Evolutionary conservation across 108 stramenopile species (phyloP), one percentile per base, ranked within the genome.

Genomic region (Stephanodiscus triporus): DNA sequence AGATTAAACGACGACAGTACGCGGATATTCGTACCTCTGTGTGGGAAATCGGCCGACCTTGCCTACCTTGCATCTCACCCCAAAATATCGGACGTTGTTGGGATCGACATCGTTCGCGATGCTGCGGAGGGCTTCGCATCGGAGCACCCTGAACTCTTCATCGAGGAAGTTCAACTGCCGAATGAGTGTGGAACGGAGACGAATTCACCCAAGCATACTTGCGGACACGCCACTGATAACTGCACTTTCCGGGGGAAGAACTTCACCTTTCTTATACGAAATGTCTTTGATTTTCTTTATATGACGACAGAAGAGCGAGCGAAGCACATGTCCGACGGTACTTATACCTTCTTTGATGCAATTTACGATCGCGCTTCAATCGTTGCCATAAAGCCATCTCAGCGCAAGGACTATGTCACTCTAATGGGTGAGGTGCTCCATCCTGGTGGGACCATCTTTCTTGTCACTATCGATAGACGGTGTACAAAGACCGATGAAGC

Each of bases 31-130:
- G 88, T 95, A 27, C 94, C 94, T n/a, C 81, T 95, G 17, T 95
- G 94, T 70, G 94, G 94, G 50, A 95, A 95, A 78, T 85, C 94
- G 42, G 77, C 92, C 14, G 94, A 95, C 58, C 82, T 95, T 84
- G 86, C 88, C 6, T 89, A 73, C 65, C 75, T 95, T 23, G 84
- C 91, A 10, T 61, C 49, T 2, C 63, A 83, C 59, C 54, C 72
- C 16, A 60, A 54, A 29, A 80, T 86, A 23, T 70, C 56, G 0
- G 63, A 73, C 43, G 87, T 92, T 27, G 88, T 91, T 10, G 94
- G 94, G 26, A 82, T 92, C 29, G 94, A 95, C 68, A 90, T 91
- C 7, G 76, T 95, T 22, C 74, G 80, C 10, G 61, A 82, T 62
- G 91, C 94, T 0, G 72, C 91, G 51, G 86, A 88, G 63, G 86